These are phyloP conservation scores for Pseudogymnoascus sp. DNA, from an alignment of 2,329 filamentous ascomycete species.

Conservation along the genomic window DNA sequence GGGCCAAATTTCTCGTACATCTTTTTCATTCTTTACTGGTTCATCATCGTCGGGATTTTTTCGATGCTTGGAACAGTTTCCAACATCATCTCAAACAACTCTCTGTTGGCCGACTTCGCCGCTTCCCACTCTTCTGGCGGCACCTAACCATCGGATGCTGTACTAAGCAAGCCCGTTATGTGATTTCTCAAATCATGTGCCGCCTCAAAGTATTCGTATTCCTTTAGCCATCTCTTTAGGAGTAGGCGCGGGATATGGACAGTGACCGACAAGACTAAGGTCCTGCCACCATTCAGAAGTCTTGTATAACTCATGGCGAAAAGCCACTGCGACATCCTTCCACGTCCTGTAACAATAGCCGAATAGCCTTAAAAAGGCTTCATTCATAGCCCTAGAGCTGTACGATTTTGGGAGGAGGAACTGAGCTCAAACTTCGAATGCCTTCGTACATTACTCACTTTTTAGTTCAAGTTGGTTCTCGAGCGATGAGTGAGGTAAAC, in stretches of 20 bases:
- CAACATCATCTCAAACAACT: slow-evolving; percentile 10
- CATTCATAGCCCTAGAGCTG: slow-evolving; percentile 27
- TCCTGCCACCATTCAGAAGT: slow-evolving; percentile 30
- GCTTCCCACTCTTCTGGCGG: slow-evolving; percentile 18
- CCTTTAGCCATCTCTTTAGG: slow-evolving; percentile 13
- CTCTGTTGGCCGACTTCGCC: slow-evolving; percentile 5
- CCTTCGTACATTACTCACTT: slow-evolving; percentile 25
- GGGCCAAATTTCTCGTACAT: background rate
- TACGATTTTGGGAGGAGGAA: slow-evolving; percentile 26
- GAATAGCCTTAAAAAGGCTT: slow-evolving; percentile 31
- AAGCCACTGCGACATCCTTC: slow-evolving; percentile 32
- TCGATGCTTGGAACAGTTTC: background rate
- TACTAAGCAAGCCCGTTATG: slow-evolving; percentile 12
- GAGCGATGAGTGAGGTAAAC: slow-evolving; percentile 17
- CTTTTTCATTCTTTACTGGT: background rate
- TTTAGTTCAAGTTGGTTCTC: slow-evolving; percentile 17
- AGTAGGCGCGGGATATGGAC: slow-evolving; percentile 20
- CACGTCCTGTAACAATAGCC: slow-evolving; percentile 33
- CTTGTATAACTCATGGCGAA: slow-evolving; percentile 33
- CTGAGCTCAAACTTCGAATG: slow-evolving; percentile 27
- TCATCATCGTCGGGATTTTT: background rate
- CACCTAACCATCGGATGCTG: slow-evolving; percentile 19
- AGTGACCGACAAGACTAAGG: slow-evolving; percentile 30
- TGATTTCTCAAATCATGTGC: slow-evolving; percentile 15
- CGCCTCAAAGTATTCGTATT: slow-evolving; percentile 15